Evolutionary conservation across 352 stramenopile genomes (phyloP), one percentile per base, ranked within the genome.

Genomic region (Pythium dissimile): DNA sequence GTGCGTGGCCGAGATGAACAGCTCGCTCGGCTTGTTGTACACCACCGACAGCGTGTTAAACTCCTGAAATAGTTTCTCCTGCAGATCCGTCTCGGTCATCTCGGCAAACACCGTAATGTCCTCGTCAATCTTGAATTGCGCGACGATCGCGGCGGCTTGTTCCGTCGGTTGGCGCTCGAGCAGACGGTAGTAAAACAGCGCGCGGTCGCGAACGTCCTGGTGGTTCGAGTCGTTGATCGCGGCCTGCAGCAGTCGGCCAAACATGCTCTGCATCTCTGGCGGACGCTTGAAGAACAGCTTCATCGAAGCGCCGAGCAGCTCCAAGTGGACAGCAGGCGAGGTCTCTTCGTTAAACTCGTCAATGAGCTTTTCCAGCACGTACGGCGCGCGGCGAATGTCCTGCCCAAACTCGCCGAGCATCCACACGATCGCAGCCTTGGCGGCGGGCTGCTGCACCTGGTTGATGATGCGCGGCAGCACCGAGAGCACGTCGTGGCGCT

Each of bases 281-380:
- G 97, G 92, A n/a, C 96, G 86, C 71, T 97, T 91, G 73, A 99
- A 99, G 71, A 99, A 99, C 6, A 99, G 78, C 72, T 99, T 99
- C 67, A 98, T 89, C 5, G 94, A 90, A n/a, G 92, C 90, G 21
- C 83, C 97, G 20, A 99, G 79, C 42, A 99, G 71, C 59, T 98
- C 86, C 44, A 98, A 76, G 59, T 98, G 96, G 15, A 99, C 92
- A 0, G 75, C 71, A 2, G 84, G 71, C 42, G 92, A 83, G 16
- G 79, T 83, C 61, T 98, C 90, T 26, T 96, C 84, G 38, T 88
- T 92, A 57, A 98, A 99, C 2, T 84, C 77, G 59, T 98, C 92
- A 23, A 98, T 94, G 12, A 98, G 73, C 51, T 95, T 96, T 76
- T 99, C 97, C 16, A 99, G 73, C 37, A 98, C 83, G 77, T 99